Percentiles rank a stretch among this genome's conserved stretches.
These are phyloP conservation scores for Hymenoscyphus occultus DNA, from an alignment of 2,329 filamentous ascomycete species.

Conservation along the genomic window DNA sequence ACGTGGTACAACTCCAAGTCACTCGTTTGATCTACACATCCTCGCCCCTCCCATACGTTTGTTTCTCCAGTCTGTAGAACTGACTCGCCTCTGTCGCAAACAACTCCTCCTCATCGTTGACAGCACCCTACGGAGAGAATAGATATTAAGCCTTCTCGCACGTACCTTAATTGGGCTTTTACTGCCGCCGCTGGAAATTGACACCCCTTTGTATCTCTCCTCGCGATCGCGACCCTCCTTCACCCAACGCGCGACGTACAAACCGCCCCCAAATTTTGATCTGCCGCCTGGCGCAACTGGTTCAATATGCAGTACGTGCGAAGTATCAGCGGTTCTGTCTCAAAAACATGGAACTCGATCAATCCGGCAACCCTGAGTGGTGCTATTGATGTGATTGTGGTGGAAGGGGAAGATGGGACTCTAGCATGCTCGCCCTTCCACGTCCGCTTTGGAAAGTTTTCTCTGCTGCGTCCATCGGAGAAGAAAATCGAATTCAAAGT, in stretches of 20 bases:
- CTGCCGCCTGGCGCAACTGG: background rate
- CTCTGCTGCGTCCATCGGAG: slow-evolving; percentile 86
- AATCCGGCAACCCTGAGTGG: slow-evolving; percentile 96
- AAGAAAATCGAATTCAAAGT: slow-evolving; percentile 99
- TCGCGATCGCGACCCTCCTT: background rate
- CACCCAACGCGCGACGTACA: background rate
- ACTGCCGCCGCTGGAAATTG: background rate
- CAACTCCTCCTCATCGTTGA: background rate
- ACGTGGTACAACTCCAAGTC: background rate
- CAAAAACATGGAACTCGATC: slow-evolving; percentile 99
- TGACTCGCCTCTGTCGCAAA: slow-evolving; percentile 1
- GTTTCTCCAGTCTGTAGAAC: background rate
- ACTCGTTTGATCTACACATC: background rate
- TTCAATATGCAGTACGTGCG: slow-evolving; percentile 89
- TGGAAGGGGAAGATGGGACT: slow-evolving; percentile 89
- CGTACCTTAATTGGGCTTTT: background rate
- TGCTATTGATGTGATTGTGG: slow-evolving; percentile 97
- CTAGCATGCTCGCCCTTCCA: slow-evolving; percentile 95
- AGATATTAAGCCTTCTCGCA: background rate
- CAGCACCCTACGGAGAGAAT: background rate
- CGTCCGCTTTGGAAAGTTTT: slow-evolving; percentile 98
- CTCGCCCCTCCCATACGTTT: background rate
- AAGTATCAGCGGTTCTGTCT: slow-evolving; percentile 91
- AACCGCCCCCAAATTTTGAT: background rate
- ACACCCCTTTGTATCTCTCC: background rate